Conservation (phyloP, 2,329 filamentous ascomycete species). For the Lecanicillium sp. region DNA sequence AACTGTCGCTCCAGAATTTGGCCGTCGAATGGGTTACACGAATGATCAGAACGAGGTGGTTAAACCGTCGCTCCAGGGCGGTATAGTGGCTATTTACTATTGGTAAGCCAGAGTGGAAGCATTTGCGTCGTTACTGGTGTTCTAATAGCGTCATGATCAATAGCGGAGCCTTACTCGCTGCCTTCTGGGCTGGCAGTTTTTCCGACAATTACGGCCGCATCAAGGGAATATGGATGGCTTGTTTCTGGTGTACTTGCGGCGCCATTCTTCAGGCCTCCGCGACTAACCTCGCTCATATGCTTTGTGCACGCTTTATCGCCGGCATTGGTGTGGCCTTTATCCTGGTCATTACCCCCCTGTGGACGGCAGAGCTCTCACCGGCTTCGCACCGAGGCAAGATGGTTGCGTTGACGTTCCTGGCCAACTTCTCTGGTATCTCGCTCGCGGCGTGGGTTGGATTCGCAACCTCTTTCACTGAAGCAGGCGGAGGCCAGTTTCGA, state of each 20-base stretch:
- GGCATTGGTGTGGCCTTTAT: conserved; percentile 43
- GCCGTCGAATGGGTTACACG: no score
- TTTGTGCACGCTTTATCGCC: conserved; percentile 37
- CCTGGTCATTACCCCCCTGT: conserved; percentile 37
- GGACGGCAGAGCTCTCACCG: conserved; percentile 38
- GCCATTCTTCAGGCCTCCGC: conserved; percentile 37
- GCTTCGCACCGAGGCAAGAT: conserved; percentile 20
- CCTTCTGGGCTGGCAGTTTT: conserved; percentile 12
- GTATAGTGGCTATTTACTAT: conserved; percentile 41
- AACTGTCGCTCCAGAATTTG: conserved; percentile 25
- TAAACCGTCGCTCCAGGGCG: conserved; percentile 35
- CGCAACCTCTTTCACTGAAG: conserved; percentile 19
- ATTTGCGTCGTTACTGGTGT: no score
- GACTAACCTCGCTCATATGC: conserved; percentile 35
- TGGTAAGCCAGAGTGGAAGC: conserved; percentile 26
- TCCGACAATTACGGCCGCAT: conserved; percentile 33
- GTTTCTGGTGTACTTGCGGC: conserved; percentile 35
- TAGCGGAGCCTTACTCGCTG: conserved; percentile 21
- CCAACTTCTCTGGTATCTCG: conserved; percentile 41
- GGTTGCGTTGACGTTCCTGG: conserved; percentile 39
- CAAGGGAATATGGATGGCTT: conserved; percentile 23
- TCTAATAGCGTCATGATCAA: conserved; percentile 38
- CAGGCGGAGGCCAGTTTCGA: conserved; percentile 15
- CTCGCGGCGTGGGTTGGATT: conserved; percentile 28
- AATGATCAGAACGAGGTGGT: conserved; percentile 9